Conservation (phyloP, 192 early-diverging fungal genomes). For the Coemansia reversa region DNA sequence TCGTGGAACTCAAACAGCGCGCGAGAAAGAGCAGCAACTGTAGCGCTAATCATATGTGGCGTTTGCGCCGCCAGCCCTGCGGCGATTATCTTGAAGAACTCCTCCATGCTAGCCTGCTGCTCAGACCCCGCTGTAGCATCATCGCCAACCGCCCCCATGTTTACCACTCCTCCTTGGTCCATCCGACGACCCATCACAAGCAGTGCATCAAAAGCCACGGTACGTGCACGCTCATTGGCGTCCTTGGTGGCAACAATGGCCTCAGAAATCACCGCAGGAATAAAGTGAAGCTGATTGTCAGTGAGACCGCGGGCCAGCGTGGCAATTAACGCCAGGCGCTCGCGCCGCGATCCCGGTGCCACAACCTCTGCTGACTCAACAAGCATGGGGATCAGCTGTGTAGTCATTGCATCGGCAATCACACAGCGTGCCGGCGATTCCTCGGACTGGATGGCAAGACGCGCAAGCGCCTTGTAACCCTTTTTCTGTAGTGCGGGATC, state of each 20-base stretch:
- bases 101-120: slow-evolving; percentile 63
- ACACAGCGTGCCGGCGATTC: slow-evolving; percentile 35
- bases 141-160: slow-evolving; percentile 38
- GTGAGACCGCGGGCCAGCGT: slow-evolving; percentile 65
- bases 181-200: slow-evolving; percentile 91
- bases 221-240: slow-evolving; percentile 82
- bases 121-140: slow-evolving; percentile 13
- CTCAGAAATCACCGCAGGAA: slow-evolving; percentile 86
- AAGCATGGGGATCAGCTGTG: slow-evolving; percentile 72
- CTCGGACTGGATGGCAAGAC: slow-evolving; percentile 39
- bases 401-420: slow-evolving; percentile 47
- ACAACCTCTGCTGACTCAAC: slow-evolving; percentile 68
- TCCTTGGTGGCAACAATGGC: slow-evolving; percentile 94
- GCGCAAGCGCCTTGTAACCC: slow-evolving; percentile 83
- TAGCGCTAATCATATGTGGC: slow-evolving; percentile 88
- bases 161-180: slow-evolving; percentile 64
- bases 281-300: slow-evolving; percentile 72
- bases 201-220: slow-evolving; percentile 77
- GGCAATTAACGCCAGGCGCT: slow-evolving; percentile 71
- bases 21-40: slow-evolving; percentile 78
- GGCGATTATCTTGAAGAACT: slow-evolving; percentile 91
- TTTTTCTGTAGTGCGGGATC: slow-evolving; percentile 89
- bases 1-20: slow-evolving; percentile 91
- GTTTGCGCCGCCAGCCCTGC: slow-evolving; percentile 93
- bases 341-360: slow-evolving; percentile 72